Conservation (phyloP, 495 filamentous ascomycete genomes). For the Eremomyces bilateralis region DNA sequence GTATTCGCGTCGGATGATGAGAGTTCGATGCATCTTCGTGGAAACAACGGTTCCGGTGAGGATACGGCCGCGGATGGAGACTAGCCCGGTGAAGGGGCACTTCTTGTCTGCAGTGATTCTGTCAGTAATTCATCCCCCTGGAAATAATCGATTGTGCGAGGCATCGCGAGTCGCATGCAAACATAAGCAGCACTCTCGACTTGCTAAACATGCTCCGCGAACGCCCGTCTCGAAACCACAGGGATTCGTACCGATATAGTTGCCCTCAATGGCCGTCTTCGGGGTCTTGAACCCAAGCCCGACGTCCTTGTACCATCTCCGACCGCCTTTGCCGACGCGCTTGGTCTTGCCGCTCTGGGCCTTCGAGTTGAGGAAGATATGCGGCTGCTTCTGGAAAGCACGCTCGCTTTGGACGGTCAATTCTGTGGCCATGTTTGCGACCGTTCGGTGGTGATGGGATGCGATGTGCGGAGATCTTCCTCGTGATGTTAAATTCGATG, state of each 20-base stretch:
- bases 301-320: constrained; percentile 99
- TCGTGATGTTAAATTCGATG: too few species aligned
- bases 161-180: too few species aligned
- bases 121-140: too few species aligned
- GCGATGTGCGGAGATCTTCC: too few species aligned
- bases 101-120: constrained; percentile 67
- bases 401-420: constrained; percentile 18
- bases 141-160: too few species aligned
- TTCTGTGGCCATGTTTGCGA: constrained; percentile 20
- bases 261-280: constrained; percentile 91
- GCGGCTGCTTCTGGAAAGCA: constrained; percentile 48
- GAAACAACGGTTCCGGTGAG: constrained; percentile 95
- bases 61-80: constrained; percentile 99
- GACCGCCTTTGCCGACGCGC: constrained; percentile 60
- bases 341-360: constrained; percentile 62
- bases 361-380: constrained; percentile 96
- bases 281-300: constrained; percentile 96
- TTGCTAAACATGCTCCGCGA: constrained; percentile 2
- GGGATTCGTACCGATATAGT: constrained; percentile 78
- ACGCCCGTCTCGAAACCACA: not conserved
- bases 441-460: too few species aligned
- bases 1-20: constrained; percentile 99
- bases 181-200: not conserved
- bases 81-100: constrained; percentile 92
- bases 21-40: constrained; percentile 98